Base-by-base conservation (phyloP, 768 basidiomycete species). In the Boletus vermiculosoides region DNA sequence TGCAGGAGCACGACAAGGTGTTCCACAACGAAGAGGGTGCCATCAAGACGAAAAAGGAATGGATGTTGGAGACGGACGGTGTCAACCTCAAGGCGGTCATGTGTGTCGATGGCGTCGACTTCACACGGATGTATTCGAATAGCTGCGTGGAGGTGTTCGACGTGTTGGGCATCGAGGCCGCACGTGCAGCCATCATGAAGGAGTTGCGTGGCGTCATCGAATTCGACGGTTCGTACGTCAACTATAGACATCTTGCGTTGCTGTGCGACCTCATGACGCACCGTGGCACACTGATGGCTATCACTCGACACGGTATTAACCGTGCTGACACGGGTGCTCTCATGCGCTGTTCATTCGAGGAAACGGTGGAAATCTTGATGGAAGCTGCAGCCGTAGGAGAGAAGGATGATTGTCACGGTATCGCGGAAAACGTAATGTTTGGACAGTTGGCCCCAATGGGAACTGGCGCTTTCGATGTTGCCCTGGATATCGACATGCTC, bases 391-490 rank as follows among this genome's bases (percentile, higher is more conserved):
- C 96, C 1, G 90, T 95, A 23, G 97, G 97, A 52, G 96, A 98
- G 77, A 92, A 94, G 73, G 97, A 99, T 62, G 96, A 98, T 64
- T 99, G 97, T 70, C 92, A 92, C 52, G 97, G 96, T 44, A 86
- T 99, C 33, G 97, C 97, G n/a, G 96, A 98, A 79, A 98, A 98
- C 66, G 94, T 99, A 41, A 86, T 99, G 82, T 93, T 99, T 65
- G 97, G 97, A 18, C 97, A 98, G 76, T 90, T 98, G 84, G 95
- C 96, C n/a, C 95, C 95, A 0, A 98, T 99, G 94, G 97, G 97
- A 50, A 98, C 97, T 0, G 97, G 97, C 15, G 83, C 92, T 9
- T 98, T 96, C 67, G 96, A 98, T 48, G 91, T 99, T 49, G 88
- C 93, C 0, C 82, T 99, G 48, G 97, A 99, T 72, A 92, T 98